Evolutionary conservation across 345 rosid genomes (phyloP).

Genomic region (Turritis glabra): DNA sequence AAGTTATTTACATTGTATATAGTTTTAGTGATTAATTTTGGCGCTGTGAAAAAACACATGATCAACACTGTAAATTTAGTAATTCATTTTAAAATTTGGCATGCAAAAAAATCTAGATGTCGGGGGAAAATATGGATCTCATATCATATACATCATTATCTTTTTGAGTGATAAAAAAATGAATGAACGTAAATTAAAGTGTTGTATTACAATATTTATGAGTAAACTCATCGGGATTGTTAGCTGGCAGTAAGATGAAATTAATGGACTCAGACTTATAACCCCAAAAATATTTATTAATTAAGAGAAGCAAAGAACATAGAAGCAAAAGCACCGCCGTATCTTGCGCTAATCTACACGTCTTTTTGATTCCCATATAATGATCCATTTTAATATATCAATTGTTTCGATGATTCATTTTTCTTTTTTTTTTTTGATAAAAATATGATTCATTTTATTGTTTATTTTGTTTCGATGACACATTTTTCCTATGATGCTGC

Average conservation of each 20-base stretch:
- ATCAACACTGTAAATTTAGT: background rate
- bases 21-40: background rate
- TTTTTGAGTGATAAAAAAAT: constrained; percentile 8
- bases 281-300: constrained; percentile 27
- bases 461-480: background rate
- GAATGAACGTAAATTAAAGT: constrained; percentile 26
- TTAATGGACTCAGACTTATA: constrained; percentile 40
- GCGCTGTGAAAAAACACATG: background rate
- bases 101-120: background rate
- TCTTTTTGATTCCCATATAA: constrained; percentile 39
- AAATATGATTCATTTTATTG: no score
- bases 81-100: background rate
- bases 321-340: constrained; percentile 43
- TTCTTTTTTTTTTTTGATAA: background rate
- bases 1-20: background rate
- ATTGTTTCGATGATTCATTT: constrained; percentile 28
- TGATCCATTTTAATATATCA: constrained; percentile 23
- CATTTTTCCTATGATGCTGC: constrained; percentile 25
- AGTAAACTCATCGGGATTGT: constrained; percentile 43
- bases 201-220: constrained; percentile 27
- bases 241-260: constrained; percentile 46
- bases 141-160: constrained; percentile 31
- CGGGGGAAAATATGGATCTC: constrained; percentile 26
- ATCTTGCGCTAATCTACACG: constrained; percentile 46
- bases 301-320: constrained; percentile 30